Evolutionary conservation across 2,329 filamentous ascomycete species (phyloP).

Genomic region (Microsporum canis): DNA sequence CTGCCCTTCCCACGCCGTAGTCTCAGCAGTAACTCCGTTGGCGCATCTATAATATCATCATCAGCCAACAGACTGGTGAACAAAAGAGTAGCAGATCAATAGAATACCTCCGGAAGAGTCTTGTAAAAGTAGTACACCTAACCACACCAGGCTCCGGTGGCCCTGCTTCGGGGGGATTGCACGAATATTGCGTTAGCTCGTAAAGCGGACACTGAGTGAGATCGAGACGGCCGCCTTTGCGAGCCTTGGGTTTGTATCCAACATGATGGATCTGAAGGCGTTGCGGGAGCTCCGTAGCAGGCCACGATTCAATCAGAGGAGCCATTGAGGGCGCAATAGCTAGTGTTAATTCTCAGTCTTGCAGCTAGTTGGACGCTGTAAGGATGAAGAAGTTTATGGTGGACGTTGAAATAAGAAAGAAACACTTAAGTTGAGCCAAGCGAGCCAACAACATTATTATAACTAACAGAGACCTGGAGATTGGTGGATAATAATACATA

Average conservation of each 20-base stretch:
- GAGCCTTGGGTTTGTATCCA: slow-evolving; percentile 40
- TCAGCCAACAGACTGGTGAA: slow-evolving; percentile 9
- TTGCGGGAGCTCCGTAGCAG: slow-evolving; percentile 40
- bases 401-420: not conserved
- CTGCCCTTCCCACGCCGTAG: slow-evolving; percentile 45
- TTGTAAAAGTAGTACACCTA: slow-evolving; percentile 46
- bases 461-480: no score
- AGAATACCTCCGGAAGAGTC: slow-evolving; percentile 46
- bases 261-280: slow-evolving; percentile 38
- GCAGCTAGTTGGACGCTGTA: not conserved
- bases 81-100: slow-evolving; percentile 19
- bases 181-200: slow-evolving; percentile 53
- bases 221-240: slow-evolving; percentile 41
- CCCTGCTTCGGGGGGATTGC: slow-evolving; percentile 40
- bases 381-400: not conserved
- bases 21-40: slow-evolving; percentile 49
- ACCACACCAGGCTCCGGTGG: slow-evolving; percentile 35
- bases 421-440: no score
- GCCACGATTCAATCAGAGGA: slow-evolving; percentile 44
- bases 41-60: slow-evolving; percentile 30
- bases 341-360: not conserved
- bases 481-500: no score
- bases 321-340: slow-evolving; percentile 35
- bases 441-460: no score
- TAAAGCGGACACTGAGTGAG: slow-evolving; percentile 46